Percentiles rank a stretch among this genome's conserved stretches.
phyloP scores from a whole-genome alignment of 192 early-diverging fungal species.

The Backusella liffmaniae region DNA sequence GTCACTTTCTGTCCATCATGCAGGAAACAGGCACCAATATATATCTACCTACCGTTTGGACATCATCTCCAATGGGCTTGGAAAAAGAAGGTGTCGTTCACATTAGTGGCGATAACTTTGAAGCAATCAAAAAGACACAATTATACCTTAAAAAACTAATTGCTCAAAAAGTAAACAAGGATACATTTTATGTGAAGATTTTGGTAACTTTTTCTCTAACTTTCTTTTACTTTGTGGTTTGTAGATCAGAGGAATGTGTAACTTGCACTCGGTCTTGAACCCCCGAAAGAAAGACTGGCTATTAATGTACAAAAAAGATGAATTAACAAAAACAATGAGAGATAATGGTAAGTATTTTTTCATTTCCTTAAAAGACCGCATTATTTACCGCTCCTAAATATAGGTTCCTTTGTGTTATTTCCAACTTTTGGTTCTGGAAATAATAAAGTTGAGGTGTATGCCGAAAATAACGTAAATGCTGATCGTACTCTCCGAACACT shows the following conservation, averaged over 20 bases:
- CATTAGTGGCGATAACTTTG: slow-evolving; percentile 1
- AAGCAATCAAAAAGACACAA: slow-evolving; percentile 2
- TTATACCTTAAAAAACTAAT: not conserved
- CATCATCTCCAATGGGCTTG: not conserved
- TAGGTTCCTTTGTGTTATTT: slow-evolving; percentile 50
- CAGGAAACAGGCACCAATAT: slow-evolving; percentile 12
- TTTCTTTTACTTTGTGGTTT: slow-evolving; percentile 5
- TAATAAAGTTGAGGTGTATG: slow-evolving; percentile 52
- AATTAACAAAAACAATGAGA: slow-evolving; percentile 59
- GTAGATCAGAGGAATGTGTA: slow-evolving; percentile 18
- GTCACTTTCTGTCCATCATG: not conserved
- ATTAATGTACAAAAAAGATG: slow-evolving; percentile 51
- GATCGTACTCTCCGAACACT: slow-evolving; percentile 68
- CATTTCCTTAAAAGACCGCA: not conserved
- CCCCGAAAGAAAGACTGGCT: slow-evolving; percentile 77
- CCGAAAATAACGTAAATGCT: slow-evolving; percentile 63
- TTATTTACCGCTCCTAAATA: not conserved
- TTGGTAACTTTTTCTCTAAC: not conserved
- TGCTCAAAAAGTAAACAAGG: slow-evolving; percentile 5
- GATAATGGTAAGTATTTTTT: slow-evolving; percentile 56
- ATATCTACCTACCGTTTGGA: not conserved
- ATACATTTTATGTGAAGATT: not conserved
- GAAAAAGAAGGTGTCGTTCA: slow-evolving; percentile 4
- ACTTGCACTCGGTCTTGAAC: slow-evolving; percentile 39
- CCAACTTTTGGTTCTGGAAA: slow-evolving; percentile 54